A percentile compares a stretch with the other conserved stretches of the same genome.
phyloP scores from a whole-genome alignment of 1,284 basidiomycete species.

The Marasmius oreades region DNA sequence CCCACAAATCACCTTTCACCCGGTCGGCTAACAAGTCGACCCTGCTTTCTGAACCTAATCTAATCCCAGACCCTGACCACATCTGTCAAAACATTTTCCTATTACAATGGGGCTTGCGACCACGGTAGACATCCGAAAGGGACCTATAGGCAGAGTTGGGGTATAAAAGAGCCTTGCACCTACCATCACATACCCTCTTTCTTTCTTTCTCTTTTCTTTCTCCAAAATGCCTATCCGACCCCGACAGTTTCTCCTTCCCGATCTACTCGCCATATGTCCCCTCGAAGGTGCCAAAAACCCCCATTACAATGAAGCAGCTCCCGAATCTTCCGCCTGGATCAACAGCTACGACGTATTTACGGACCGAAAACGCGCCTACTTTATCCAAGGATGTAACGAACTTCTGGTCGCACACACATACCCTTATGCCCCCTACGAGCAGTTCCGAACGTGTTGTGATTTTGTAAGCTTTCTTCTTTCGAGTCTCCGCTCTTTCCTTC shows the following conservation, averaged over 20 bases:
- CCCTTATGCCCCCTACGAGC: slow-evolving; percentile 50
- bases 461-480: slow-evolving; percentile 3
- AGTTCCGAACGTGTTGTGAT: slow-evolving; percentile 30
- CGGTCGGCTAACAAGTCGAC: too few species aligned
- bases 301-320: slow-evolving; percentile 49
- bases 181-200: slow-evolving; percentile 12
- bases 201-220: too few species aligned
- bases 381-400: slow-evolving; percentile 57
- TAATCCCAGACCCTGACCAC: slow-evolving; percentile 1
- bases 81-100: slow-evolving; percentile 3
- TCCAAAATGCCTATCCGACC: slow-evolving; percentile 27
- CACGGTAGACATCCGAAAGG: not conserved
- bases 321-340: slow-evolving; percentile 60
- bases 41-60: slow-evolving; percentile 2
- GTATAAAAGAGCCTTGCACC: not conserved
- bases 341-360: slow-evolving; percentile 57
- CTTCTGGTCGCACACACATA: slow-evolving; percentile 62
- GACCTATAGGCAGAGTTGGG: not conserved
- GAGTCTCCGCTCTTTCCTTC: not conserved
- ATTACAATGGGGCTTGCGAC: not conserved
- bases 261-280: slow-evolving; percentile 48
- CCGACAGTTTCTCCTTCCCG: slow-evolving; percentile 49
- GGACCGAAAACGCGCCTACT: slow-evolving; percentile 57
- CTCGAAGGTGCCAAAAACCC: slow-evolving; percentile 47
- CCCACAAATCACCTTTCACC: too few species aligned